Percentiles rank a stretch among this genome's conserved stretches.
phyloP scores from a whole-genome alignment of 2,329 filamentous ascomycete species.

The Tolypocladium ovalisporum region DNA sequence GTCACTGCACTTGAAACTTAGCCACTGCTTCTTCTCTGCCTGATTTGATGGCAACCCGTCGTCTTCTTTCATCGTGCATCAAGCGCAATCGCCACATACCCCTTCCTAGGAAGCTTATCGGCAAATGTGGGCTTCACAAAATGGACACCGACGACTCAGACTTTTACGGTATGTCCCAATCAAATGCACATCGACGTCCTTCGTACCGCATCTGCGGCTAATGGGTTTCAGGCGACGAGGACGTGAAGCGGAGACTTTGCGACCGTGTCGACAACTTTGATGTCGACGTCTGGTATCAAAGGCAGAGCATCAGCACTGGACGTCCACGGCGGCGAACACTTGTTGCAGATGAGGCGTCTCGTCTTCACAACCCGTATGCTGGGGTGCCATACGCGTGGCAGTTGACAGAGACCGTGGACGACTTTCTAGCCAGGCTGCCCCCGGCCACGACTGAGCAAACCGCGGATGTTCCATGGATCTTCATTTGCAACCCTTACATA shows the following conservation, averaged over 20 bases:
- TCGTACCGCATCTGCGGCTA: background rate
- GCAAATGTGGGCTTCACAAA: background rate
- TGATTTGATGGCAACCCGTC: too few species aligned
- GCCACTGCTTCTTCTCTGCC: background rate
- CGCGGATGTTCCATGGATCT: conserved; percentile 55
- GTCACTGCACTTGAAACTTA: background rate
- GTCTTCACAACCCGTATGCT: conserved; percentile 48
- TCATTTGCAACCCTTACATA: conserved; percentile 54
- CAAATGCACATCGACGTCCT: background rate
- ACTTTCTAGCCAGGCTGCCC: conserved; percentile 58
- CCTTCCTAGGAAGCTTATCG: background rate
- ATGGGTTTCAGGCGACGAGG: conserved; percentile 38
- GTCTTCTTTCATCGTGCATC: background rate
- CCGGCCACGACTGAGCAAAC: conserved; percentile 47
- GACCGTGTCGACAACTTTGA: conserved; percentile 40
- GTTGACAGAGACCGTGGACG: conserved; percentile 48
- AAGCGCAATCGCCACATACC: background rate
- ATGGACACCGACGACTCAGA: conserved; percentile 41
- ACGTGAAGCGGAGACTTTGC: conserved; percentile 35
- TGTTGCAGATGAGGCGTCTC: conserved; percentile 11
- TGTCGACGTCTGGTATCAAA: conserved; percentile 29
- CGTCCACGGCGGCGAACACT: conserved; percentile 12
- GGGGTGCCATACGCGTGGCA: conserved; percentile 47
- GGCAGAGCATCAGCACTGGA: conserved; percentile 15
- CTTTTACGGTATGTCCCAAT: conserved; percentile 43